phyloP scores from a whole-genome alignment of 495 filamentous ascomycete species.

The Annulohypoxylon bovei region DNA sequence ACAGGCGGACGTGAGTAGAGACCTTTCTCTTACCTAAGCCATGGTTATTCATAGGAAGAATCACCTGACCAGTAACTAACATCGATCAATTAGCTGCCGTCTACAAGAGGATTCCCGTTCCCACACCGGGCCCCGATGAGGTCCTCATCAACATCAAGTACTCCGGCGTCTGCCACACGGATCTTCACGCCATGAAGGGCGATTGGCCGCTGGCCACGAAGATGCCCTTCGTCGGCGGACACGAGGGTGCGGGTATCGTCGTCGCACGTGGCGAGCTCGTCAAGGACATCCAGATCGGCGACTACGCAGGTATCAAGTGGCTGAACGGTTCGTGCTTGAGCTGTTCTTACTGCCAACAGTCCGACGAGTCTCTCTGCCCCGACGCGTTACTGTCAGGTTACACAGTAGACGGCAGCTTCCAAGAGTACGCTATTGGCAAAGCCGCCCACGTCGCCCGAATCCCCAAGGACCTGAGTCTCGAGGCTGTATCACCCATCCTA shows the following conservation, averaged over 20 bases:
- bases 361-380: constrained; percentile 76
- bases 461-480: constrained; percentile 77
- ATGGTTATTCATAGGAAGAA: background rate
- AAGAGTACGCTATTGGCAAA: constrained; percentile 90
- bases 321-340: constrained; percentile 82
- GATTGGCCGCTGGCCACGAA: constrained; percentile 87
- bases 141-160: constrained; percentile 92
- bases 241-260: constrained; percentile 89
- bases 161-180: constrained; percentile 93
- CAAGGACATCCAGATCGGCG: constrained; percentile 77
- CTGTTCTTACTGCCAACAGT: constrained; percentile 77
- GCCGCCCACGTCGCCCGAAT: constrained; percentile 83
- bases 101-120: constrained; percentile 86
- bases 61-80: constrained; percentile 20
- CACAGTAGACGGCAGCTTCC: constrained; percentile 92
- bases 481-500: constrained; percentile 81
- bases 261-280: constrained; percentile 81
- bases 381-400: constrained; percentile 82
- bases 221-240: constrained; percentile 89
- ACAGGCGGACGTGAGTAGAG: constrained; percentile 68
- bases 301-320: constrained; percentile 90
- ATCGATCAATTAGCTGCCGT: constrained; percentile 57
- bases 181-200: constrained; percentile 84
- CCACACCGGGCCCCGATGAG: constrained; percentile 82
- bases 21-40: background rate